Base-by-base conservation (phyloP, 2,329 filamentous ascomycete genomes). In the Xylaria sp. region DNA sequence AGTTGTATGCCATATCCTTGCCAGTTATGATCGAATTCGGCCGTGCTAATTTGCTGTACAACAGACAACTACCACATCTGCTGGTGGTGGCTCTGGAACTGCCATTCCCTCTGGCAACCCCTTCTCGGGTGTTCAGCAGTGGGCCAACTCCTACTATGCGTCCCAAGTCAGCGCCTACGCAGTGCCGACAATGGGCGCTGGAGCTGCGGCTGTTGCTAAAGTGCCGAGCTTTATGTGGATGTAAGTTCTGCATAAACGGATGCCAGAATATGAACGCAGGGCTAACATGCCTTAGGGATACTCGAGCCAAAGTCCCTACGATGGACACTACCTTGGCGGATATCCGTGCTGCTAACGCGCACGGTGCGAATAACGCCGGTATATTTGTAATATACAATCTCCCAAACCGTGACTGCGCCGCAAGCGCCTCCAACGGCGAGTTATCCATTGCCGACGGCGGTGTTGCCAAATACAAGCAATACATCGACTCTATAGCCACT, bases 151-250 rank as follows among this genome's bases (percentile, higher is more conserved):
- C 57, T 85, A 80, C 76, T 86, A 86, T 69, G 77, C 80, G n/a
- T 82, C 81, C 17, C 82, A 86, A 72, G 78, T 86, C 58, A 78
- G 79, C 57, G 80, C 72, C 35, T 75, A 82, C 17, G 89, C 89
- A 7, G 82, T 90, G 19, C 88, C 89, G 8, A 85, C 83, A 15
- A 75, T 91, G 62, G 83, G 83, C 9, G 80, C 84, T 17, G 81
- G 80, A 63, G 82, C 83, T 5, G 78, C 79, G 19, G 79, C 78
- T 48, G 82, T 83, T 35, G 83, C 81, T 57, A 76, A 83, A 62
- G 80, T 85, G 1, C 81, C 83, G 25, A 81, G 78, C 49, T 85
- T 83, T 72, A 79, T 81, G 74, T 84, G 80, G 81, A 74, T 82
- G 77, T 82, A 68, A 72, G 74, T 74, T 49, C 52, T 10, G 1